Evolutionary conservation across 2,329 filamentous ascomycete genomes (phyloP).

Genomic region (Sphaerulina populicola): DNA sequence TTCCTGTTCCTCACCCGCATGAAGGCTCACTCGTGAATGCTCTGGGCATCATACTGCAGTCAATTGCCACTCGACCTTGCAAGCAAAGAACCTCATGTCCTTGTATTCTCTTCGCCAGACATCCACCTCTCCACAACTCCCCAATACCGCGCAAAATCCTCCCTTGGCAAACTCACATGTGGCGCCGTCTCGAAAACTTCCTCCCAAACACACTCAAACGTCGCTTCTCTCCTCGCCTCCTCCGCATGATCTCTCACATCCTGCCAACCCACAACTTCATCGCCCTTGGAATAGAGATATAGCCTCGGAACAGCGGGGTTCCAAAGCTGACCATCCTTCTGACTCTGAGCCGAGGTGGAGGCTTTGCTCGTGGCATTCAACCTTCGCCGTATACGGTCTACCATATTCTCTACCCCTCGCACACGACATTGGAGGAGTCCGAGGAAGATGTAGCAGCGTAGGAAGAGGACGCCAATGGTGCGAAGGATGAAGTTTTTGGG

Average conservation of each 20-base stretch:
- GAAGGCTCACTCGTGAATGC: no score
- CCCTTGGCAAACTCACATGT: conserved; percentile 55
- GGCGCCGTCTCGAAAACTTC: conserved; percentile 51
- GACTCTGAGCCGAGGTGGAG: background rate
- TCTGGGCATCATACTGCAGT: no score
- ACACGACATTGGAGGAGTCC: conserved; percentile 2
- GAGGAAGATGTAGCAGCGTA: conserved; percentile 1
- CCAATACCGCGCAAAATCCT: conserved; percentile 48
- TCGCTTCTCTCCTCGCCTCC: conserved; percentile 38
- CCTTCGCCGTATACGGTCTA: conserved; percentile 1
- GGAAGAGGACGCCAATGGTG: conserved; percentile 7
- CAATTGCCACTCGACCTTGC: no score
- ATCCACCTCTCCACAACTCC: conserved; percentile 2
- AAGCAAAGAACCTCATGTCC: no score
- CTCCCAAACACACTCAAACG: conserved; percentile 42
- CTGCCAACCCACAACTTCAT: conserved; percentile 48
- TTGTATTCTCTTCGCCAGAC: background rate
- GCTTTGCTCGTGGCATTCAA: background rate
- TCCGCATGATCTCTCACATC: conserved; percentile 51
- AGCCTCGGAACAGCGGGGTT: conserved; percentile 35
- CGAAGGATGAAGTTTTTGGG: conserved; percentile 13
- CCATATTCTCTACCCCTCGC: conserved; percentile 4
- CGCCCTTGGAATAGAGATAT: conserved; percentile 53
- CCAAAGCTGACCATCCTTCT: background rate
- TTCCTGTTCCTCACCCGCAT: no score